Evolutionary conservation across 208 protist species (phyloP).

Genomic region (Lotmaria passim): DNA sequence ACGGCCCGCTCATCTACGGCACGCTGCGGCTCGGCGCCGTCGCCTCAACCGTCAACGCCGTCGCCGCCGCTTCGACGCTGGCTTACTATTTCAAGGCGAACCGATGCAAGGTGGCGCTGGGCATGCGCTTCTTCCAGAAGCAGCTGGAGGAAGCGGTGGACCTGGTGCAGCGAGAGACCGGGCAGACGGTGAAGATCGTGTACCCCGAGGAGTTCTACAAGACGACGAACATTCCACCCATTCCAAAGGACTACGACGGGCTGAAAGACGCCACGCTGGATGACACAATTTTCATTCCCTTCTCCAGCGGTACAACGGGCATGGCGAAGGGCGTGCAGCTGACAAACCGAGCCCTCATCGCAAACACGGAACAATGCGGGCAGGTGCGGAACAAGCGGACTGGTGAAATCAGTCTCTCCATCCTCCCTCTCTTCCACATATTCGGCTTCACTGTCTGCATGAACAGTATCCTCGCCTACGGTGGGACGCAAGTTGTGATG

Average conservation of each 20-base stretch:
- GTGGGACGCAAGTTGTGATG: constrained; percentile 43
- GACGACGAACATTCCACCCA: constrained; percentile 15
- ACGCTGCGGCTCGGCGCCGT: constrained; percentile 38
- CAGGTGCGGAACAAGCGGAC: constrained; percentile 1
- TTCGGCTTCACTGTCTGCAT: constrained; percentile 73
- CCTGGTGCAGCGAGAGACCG: constrained; percentile 39
- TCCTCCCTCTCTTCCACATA: constrained; percentile 89
- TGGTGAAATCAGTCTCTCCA: constrained; percentile 38
- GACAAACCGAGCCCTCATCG: constrained; percentile 31
- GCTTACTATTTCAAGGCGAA: constrained; percentile 40
- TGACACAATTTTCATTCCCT: constrained; percentile 51
- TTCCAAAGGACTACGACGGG: constrained; percentile 41
- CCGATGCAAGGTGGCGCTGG: constrained; percentile 40
- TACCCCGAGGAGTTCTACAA: constrained; percentile 40
- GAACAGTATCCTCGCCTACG: constrained; percentile 28
- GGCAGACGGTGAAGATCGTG: constrained; percentile 32
- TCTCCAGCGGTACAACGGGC: constrained; percentile 51
- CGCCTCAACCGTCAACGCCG: constrained; percentile 43
- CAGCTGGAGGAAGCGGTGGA: constrained; percentile 36
- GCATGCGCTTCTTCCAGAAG: constrained; percentile 43
- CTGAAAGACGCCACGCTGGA: constrained; percentile 24
- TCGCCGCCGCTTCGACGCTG: constrained; percentile 35
- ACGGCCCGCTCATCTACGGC: constrained; percentile 44
- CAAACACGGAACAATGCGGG: constrained; percentile 39
- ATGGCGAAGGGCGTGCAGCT: constrained; percentile 71